These are phyloP conservation scores for Fusarium sp. DNA, from an alignment of 2,329 filamentous ascomycete genomes.

Conservation along the genomic window DNA sequence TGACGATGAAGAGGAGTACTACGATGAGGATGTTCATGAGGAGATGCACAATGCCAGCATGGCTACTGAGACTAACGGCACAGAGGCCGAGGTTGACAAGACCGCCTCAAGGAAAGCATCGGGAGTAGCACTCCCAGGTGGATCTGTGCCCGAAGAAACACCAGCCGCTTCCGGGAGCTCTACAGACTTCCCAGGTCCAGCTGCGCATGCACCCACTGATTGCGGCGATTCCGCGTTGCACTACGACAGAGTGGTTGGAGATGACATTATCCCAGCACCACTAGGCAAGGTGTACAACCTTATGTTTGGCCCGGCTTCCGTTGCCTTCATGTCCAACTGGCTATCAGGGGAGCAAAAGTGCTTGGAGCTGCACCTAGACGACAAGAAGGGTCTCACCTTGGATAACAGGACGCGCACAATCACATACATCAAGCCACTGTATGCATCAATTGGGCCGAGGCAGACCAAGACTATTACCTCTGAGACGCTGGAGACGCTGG, in stretches of 20 bases:
- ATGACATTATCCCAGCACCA: constrained; percentile 88
- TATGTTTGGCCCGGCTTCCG: constrained; percentile 85
- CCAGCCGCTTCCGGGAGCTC: constrained; percentile 58
- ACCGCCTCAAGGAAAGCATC: constrained; percentile 80
- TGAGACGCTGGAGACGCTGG: constrained; percentile 85
- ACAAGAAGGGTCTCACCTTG: constrained; percentile 80
- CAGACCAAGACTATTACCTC: constrained; percentile 95
- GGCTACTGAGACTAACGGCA: constrained; percentile 57
- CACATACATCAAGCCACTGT: constrained; percentile 92
- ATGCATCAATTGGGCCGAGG: constrained; percentile 86
- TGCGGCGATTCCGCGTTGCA: constrained; percentile 84
- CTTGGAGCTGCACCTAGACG: constrained; percentile 86
- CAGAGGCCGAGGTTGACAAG: constrained; percentile 71
- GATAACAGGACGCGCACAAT: constrained; percentile 82
- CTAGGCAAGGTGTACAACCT: constrained; percentile 91
- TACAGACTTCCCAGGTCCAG: constrained; percentile 86
- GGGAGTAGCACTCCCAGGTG: constrained; percentile 61
- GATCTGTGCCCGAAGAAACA: constrained; percentile 62
- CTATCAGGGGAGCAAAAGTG: constrained; percentile 90
- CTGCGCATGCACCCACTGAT: constrained; percentile 84
- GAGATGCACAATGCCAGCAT: constrained; percentile 83
- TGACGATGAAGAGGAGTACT: constrained; percentile 64
- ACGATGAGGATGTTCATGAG: constrained; percentile 81
- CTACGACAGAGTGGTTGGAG: constrained; percentile 86
- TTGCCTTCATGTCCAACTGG: constrained; percentile 87